Evolutionary conservation across 2,329 filamentous ascomycete genomes (phyloP), one percentile per base, ranked within the genome.

Genomic region (Cladosporium austrohemisphaericum): DNA sequence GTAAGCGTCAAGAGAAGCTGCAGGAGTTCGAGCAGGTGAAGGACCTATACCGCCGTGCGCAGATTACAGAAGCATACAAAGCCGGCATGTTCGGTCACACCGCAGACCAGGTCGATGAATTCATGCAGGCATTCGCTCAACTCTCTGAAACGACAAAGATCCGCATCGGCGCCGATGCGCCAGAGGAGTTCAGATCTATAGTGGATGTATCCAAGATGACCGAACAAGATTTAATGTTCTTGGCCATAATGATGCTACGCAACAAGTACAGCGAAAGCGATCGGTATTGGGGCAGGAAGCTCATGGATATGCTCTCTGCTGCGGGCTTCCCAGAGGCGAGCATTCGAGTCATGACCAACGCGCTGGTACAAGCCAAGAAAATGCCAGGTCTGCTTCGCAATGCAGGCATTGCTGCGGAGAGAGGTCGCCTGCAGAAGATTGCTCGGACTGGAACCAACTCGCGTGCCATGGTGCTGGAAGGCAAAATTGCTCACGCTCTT

Each of bases 391-490:
- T 52, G 6, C 49, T 64, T 32, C 45, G 52, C 5, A 48, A 36
- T n/a, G 16, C 47, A 7, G 54, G 56, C 20, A 50, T 62, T 13
- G 23, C 41, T 5, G 50, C 49, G 23, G 52, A 56, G 10, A 50
- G 54, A 26, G 52, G 52, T 10, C 57, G 60, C 40, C 48, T 65
- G 40, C 46, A 51, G 14, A 43, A 55, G 41, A 45, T 60, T 32
- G 63, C 56, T 10, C 46, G 51, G 13, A 41, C 55, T n/a, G 55
- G 55, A 6, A 28, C 35, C 10, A 54, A 57, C 29, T 60, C 50
- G 22, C 54, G 56, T 20, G 59, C 61, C 5, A 60, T 60, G 58
- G 61, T 64, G 13, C 50, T 63, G 32, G 60, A 64, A 33, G 63
- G 63, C 19, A 64, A 58, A 41, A 53, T 64, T 10, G 56, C 58